Percentiles rank a stretch among this genome's conserved stretches.
Evolutionary conservation across 805 yeast species (phyloP).

Genomic region (Yarrowia sp.): DNA sequence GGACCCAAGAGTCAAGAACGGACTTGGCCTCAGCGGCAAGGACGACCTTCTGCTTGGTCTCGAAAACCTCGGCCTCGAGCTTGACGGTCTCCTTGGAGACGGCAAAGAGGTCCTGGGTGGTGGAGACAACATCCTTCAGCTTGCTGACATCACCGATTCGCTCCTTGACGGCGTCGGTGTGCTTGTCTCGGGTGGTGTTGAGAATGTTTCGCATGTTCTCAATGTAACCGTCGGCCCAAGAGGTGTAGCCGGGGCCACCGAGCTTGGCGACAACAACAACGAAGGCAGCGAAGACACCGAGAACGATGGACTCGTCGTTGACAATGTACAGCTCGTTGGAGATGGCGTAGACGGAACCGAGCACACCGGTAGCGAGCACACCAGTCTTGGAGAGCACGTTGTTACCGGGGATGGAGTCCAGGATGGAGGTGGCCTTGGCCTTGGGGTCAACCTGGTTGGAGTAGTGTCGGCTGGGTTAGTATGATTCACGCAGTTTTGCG

Average conservation of each 20-base stretch:
- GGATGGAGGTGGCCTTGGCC: constrained; percentile 83
- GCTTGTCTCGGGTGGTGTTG: constrained; percentile 84
- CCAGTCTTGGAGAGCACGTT: constrained; percentile 87
- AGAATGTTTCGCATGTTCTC: constrained; percentile 76
- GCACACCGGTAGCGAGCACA: constrained; percentile 88
- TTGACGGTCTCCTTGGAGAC: constrained; percentile 95
- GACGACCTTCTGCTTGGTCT: constrained; percentile 85
- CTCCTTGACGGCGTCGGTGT: constrained; percentile 86
- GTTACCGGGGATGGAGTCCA: constrained; percentile 93
- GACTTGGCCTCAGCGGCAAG: constrained; percentile 88
- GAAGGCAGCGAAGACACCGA: constrained; percentile 76
- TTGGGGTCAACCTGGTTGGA: constrained; percentile 64
- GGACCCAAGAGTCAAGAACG: constrained; percentile 97
- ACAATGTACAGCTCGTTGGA: constrained; percentile 89
- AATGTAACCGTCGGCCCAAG: constrained; percentile 86
- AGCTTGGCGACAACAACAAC: constrained; percentile 74
- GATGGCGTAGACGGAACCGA: constrained; percentile 91
- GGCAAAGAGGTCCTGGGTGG: constrained; percentile 88
- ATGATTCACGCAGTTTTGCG: neutral
- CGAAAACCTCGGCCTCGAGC: constrained; percentile 91
- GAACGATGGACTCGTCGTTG: constrained; percentile 89
- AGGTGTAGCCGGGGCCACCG: constrained; percentile 91
- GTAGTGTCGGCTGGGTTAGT: constrained; percentile 33
- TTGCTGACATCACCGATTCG: constrained; percentile 86
- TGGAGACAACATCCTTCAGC: constrained; percentile 85